Evolutionary conservation across 352 stramenopile species (phyloP).

Genomic region (Pythium insidiosum): DNA sequence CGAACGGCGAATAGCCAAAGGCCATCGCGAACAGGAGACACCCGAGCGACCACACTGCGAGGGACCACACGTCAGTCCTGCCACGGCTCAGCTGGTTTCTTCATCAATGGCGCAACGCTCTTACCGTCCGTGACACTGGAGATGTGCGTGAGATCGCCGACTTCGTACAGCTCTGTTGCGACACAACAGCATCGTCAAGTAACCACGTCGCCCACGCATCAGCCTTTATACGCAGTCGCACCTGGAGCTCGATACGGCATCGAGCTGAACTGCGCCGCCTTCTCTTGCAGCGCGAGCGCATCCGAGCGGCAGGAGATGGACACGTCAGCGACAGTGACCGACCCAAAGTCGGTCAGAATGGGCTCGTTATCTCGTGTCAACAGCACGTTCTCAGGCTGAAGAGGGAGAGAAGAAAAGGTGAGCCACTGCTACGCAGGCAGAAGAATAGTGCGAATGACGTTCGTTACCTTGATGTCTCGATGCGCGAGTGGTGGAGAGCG

Average conservation of each 20-base stretch:
- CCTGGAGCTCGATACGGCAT: slow-evolving; percentile 84
- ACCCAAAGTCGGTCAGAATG: slow-evolving; percentile 87
- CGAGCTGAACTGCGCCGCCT: slow-evolving; percentile 75
- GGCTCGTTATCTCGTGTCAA: slow-evolving; percentile 69
- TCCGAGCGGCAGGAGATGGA: slow-evolving; percentile 63
- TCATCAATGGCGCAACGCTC: background rate
- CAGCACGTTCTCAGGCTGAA: slow-evolving; percentile 87
- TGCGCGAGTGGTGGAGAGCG: slow-evolving; percentile 69
- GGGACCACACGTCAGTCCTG: background rate
- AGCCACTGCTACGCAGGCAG: background rate
- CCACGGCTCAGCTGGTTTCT: background rate
- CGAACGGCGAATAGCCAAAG: slow-evolving; percentile 87
- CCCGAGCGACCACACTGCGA: slow-evolving; percentile 81
- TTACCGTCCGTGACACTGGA: slow-evolving; percentile 66
- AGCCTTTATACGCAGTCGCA: slow-evolving; percentile 9
- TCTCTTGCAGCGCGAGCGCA: slow-evolving; percentile 77
- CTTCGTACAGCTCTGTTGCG: slow-evolving; percentile 78
- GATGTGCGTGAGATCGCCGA: slow-evolving; percentile 58
- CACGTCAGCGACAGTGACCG: slow-evolving; percentile 50
- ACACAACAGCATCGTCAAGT: background rate
- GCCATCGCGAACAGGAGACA: slow-evolving; percentile 85
- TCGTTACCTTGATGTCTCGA: slow-evolving; percentile 84
- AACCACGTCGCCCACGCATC: background rate
- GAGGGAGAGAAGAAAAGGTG: no score
- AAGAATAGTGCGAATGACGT: background rate